Conservation (phyloP, 2,329 filamentous ascomycete genomes). For the Colletotrichum noveboracense region DNA sequence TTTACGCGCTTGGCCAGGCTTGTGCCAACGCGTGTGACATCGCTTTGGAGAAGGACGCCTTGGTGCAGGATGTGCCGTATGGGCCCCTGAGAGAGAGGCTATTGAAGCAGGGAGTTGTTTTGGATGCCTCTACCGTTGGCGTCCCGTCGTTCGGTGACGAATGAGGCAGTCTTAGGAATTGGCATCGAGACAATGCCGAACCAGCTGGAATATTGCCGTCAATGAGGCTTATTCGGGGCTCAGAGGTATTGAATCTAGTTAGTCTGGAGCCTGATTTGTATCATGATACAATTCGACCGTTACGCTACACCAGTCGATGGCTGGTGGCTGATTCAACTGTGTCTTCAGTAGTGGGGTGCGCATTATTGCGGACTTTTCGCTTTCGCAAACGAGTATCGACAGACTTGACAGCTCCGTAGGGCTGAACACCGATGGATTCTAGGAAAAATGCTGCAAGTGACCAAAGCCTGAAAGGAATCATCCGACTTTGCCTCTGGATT, state of each 20-base stretch:
- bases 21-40: constrained; percentile 17
- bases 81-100: background rate
- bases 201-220: background rate
- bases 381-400: background rate
- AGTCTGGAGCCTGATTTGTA: background rate
- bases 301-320: background rate
- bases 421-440: background rate
- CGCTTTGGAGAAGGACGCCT: background rate
- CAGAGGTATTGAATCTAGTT: background rate
- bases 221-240: background rate
- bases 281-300: background rate
- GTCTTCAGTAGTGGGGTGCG: background rate
- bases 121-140: background rate
- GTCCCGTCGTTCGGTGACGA: background rate
- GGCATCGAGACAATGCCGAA: background rate
- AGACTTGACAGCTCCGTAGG: background rate
- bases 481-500: background rate
- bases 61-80: constrained; percentile 3
- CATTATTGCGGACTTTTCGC: background rate
- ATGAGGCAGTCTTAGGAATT: background rate
- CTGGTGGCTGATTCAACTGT: background rate
- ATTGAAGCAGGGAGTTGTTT: background rate
- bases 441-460: background rate
- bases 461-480: background rate
- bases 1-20: constrained; percentile 13